Base-by-base conservation (phyloP, 805 yeast genomes). In the Pichia sporocuriosa region DNA sequence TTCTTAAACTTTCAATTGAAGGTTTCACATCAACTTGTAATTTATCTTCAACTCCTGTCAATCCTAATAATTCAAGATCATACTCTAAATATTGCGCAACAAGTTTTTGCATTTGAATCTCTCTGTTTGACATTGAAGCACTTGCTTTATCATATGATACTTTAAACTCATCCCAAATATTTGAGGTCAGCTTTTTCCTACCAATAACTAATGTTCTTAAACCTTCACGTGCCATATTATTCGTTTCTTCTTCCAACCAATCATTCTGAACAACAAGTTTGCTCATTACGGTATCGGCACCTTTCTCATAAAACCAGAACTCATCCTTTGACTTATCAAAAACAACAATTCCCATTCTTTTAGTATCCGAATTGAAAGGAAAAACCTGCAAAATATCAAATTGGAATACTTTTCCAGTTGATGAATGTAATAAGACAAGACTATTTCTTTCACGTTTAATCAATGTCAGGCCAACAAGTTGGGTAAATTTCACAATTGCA, bases 201-300 rank as follows among this genome's bases (percentile, higher is more conserved):
- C 89, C 97, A 50, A 93, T 79, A 3, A 93, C 98, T 52, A 93
- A 72, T 0, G 99, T 93, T 57, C 99, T 77, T 48, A 93, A 70
- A 15, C 99, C 99, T 65, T 93, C 99, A 47, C 98, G 79, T 1
- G 98, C 97, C 97, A 93, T 88, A 55, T 93, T 93, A 16, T 88
- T 81, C 0, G 96, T 87, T 62, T 93, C 99, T 65, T 93, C 99
- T 45, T 94, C 98, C 21, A 93, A 66, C 99, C 99, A 93, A 58
- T 90, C 97, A 57, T 81, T 88, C 30, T 73, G 73, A 51, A 78
- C 82, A 11, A 93, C 97, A 46, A 90, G 84, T 20, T 68, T 72
- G 13, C 75, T 62, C 96, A 93, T 93, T 6, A 88, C 96, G 0
- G 95, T 80, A 60, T 93, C 99, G 3, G 99, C 99, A 48, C 99